phyloP scores from a whole-genome alignment of 1,284 basidiomycete species.

The Sutorius eximius region DNA sequence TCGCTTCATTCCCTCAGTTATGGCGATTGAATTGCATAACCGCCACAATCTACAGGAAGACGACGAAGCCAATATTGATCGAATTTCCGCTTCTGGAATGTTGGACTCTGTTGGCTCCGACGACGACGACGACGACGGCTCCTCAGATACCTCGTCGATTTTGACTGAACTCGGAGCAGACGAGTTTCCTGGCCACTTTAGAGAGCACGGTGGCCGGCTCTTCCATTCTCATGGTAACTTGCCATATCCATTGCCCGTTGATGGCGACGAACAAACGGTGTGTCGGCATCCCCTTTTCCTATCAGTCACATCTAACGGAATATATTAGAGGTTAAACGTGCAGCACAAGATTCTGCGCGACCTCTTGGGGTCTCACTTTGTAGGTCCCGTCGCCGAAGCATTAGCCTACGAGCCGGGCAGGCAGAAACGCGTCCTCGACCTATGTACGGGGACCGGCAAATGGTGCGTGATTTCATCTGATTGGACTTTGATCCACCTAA shows the following conservation, averaged over 20 bases:
- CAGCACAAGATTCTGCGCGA: conserved; percentile 49
- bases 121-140: conserved; percentile 33
- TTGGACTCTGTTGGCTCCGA: conserved; percentile 10
- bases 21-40: conserved; percentile 33
- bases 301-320: neutral
- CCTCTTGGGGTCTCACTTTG: conserved; percentile 51
- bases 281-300: conserved; percentile 17
- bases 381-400: conserved; percentile 56
- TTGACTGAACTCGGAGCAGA: conserved; percentile 43
- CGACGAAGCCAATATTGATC: conserved; percentile 15
- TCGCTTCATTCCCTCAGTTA: conserved; percentile 12
- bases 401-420: conserved; percentile 41
- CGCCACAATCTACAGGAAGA: conserved; percentile 26
- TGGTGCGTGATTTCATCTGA: conserved; percentile 49
- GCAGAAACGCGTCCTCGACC: conserved; percentile 57
- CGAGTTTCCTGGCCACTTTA: conserved; percentile 60
- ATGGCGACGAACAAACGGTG: conserved; percentile 63
- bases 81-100: conserved; percentile 11
- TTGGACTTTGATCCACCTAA: conserved; percentile 25
- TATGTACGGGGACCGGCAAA: conserved; percentile 68
- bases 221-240: conserved; percentile 62
- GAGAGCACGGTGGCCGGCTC: conserved; percentile 53
- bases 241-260: conserved; percentile 68
- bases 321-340: conserved; percentile 49
- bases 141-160: conserved; percentile 44